Evolutionary conservation across 331 rosid genomes (phyloP).

Genomic region (Erythrophleum ivorense): DNA sequence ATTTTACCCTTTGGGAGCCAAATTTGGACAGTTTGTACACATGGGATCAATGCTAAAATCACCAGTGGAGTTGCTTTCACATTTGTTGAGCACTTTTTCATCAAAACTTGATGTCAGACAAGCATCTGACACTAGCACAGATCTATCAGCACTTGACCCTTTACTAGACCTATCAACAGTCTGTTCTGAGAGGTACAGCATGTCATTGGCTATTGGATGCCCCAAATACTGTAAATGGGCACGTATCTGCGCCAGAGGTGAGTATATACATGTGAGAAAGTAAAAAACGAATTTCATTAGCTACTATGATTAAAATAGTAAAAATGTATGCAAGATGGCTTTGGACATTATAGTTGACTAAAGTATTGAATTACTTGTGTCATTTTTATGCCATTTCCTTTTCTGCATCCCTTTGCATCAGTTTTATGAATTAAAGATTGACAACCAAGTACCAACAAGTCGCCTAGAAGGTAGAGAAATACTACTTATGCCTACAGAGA

Average conservation of each 20-base stretch:
- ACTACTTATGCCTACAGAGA: neutral
- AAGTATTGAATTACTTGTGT: slow-evolving; percentile 20
- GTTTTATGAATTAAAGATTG: slow-evolving; percentile 23
- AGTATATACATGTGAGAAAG: neutral
- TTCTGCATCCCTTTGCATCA: slow-evolving; percentile 26
- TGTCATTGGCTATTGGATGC: slow-evolving; percentile 93
- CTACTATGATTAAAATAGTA: neutral
- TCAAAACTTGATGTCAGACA: slow-evolving; percentile 43
- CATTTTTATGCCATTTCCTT: slow-evolving; percentile 33
- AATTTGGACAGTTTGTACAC: slow-evolving; percentile 97
- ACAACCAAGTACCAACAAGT: slow-evolving; percentile 5
- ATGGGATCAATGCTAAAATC: slow-evolving; percentile 82
- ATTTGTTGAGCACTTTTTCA: slow-evolving; percentile 47
- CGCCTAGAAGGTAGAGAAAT: neutral
- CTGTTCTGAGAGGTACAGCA: slow-evolving; percentile 71
- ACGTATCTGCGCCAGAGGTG: slow-evolving; percentile 69
- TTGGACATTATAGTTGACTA: neutral
- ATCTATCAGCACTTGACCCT: slow-evolving; percentile 69
- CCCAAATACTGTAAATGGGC: slow-evolving; percentile 88
- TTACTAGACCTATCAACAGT: slow-evolving; percentile 50
- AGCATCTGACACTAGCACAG: slow-evolving; percentile 52
- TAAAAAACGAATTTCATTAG: neutral
- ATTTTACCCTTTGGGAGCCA: slow-evolving; percentile 87
- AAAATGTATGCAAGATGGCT: slow-evolving; percentile 28
- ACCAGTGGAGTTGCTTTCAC: slow-evolving; percentile 49